Percentiles rank a stretch among this genome's conserved stretches.
These are phyloP conservation scores for Pseudogymnoascus destructans DNA, from an alignment of 2,329 filamentous ascomycete genomes.

Conservation along the genomic window DNA sequence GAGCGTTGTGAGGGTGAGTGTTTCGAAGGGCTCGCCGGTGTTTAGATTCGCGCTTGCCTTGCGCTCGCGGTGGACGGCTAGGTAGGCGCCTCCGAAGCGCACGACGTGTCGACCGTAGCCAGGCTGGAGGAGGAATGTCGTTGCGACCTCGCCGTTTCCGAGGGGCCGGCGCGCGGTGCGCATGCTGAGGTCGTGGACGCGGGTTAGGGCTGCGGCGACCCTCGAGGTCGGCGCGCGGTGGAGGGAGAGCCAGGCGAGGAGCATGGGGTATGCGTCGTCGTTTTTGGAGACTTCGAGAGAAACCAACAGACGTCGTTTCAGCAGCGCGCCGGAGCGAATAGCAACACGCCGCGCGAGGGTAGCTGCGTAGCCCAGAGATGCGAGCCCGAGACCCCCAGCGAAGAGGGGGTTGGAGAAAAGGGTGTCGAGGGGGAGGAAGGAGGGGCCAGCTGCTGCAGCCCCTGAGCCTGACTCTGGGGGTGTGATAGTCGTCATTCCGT, in stretches of 20 bases:
- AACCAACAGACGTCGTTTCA: conserved; percentile 78
- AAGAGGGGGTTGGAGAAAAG: conserved; percentile 52
- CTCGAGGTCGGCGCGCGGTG: conserved; percentile 55
- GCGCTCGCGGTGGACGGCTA: conserved; percentile 75
- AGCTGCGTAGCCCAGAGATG: conserved; percentile 69
- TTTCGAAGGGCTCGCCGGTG: conserved; percentile 86
- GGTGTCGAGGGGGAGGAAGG: conserved; percentile 35
- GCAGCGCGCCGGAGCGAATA: conserved; percentile 55
- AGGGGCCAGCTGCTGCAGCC: neutral
- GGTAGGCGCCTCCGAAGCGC: conserved; percentile 75
- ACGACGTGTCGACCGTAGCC: conserved; percentile 83
- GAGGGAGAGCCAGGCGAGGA: conserved; percentile 85
- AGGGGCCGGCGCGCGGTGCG: conserved; percentile 48
- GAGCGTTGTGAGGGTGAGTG: conserved; percentile 79
- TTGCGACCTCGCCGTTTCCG: conserved; percentile 53
- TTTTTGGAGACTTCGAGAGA: conserved; percentile 92
- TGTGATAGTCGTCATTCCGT: neutral
- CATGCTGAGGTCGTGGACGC: conserved; percentile 47
- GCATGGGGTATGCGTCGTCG: conserved; percentile 87
- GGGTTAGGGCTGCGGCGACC: conserved; percentile 42
- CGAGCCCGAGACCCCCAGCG: conserved; percentile 74
- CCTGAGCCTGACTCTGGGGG: neutral
- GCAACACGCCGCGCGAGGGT: conserved; percentile 69
- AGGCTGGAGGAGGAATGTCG: conserved; percentile 78
- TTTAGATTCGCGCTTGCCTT: conserved; percentile 69